Evolutionary conservation across 768 basidiomycete species (phyloP), one percentile per base, ranked within the genome.

Genomic region (Tricholomella constricta): DNA sequence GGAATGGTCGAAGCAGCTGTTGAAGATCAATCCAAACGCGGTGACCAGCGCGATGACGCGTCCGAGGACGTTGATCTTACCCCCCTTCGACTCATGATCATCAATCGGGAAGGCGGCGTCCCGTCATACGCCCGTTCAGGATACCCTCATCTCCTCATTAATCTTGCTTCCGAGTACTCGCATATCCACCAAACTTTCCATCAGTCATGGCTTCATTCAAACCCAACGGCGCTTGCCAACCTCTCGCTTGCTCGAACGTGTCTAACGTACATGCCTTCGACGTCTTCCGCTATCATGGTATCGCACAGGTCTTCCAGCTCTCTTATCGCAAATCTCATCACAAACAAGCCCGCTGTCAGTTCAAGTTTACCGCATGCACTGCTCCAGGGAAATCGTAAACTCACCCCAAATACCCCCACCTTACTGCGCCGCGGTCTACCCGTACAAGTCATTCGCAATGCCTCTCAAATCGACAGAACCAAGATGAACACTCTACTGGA

Each of bases 71-170:
- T 80, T 4, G 91, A 98, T 71, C 82, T 99, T 52, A 95, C 94
- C 3, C 97, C 97, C 1, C 76, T 98, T 49, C 89, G 97, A 25
- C 81, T 99, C 54, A 95, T 99, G 90, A 89, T 98, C 69, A 98
- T 99, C 71, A 96, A 94, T 69, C 83, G 89, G 17, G 92, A 96
- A 70, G 97, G 97, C 20, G 97, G 97, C 12, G 88, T 98, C 3
- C 97, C 97, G 19, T 98, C 97, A 0, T 98, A 98, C 67, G 97
- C 97, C 31, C 92, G 97, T 26, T 83, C 82, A 9, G 97, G 97
- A 41, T 84, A 91, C 58, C 97, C 97, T 17, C 97, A 99, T 74
- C 85, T 99, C 20, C 84, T 97, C 54, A 87, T 99, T 77, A 99
- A 99, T 68, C 82, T 98, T 45, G 79, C 82, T 0, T 92, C 93